Conservation (phyloP, 768 basidiomycete species). For the Sistotremastrum niveocremeum region DNA sequence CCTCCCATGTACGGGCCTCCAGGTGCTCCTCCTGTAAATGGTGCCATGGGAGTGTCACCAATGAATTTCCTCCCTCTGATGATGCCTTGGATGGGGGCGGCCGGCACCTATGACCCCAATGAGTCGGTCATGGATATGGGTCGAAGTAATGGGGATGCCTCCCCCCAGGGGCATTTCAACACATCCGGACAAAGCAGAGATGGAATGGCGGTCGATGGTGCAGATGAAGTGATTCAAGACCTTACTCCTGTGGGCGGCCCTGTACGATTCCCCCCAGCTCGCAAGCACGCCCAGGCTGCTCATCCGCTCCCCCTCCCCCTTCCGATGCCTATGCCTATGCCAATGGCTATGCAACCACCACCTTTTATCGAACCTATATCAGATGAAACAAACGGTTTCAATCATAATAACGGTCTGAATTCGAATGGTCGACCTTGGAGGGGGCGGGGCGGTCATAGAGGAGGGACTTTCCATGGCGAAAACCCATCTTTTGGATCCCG, state of each 20-base stretch:
- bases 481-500: not conserved
- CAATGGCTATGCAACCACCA: too few species aligned
- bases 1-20: slow-evolving; percentile 35
- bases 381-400: too few species aligned
- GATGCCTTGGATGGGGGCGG: slow-evolving; percentile 24
- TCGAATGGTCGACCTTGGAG: too few species aligned
- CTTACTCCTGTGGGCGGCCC: slow-evolving; percentile 37
- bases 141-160: slow-evolving; percentile 26
- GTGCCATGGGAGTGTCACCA: slow-evolving; percentile 83
- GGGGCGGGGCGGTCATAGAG: too few species aligned
- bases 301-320: too few species aligned
- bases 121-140: slow-evolving; percentile 75
- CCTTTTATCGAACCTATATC: too few species aligned
- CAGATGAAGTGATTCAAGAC: slow-evolving; percentile 59
- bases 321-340: too few species aligned
- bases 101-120: slow-evolving; percentile 53
- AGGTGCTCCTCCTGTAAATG: slow-evolving; percentile 71
- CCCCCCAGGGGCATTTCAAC: slow-evolving; percentile 41
- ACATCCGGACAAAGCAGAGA: slow-evolving; percentile 43
- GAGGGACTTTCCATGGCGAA: too few species aligned
- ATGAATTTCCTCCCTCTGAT: slow-evolving; percentile 50
- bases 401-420: too few species aligned
- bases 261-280: too few species aligned
- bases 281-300: too few species aligned
- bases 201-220: slow-evolving; percentile 24